These are phyloP conservation scores for Microthlaspi erraticum DNA, from an alignment of 345 rosid species.

Conservation along the genomic window DNA sequence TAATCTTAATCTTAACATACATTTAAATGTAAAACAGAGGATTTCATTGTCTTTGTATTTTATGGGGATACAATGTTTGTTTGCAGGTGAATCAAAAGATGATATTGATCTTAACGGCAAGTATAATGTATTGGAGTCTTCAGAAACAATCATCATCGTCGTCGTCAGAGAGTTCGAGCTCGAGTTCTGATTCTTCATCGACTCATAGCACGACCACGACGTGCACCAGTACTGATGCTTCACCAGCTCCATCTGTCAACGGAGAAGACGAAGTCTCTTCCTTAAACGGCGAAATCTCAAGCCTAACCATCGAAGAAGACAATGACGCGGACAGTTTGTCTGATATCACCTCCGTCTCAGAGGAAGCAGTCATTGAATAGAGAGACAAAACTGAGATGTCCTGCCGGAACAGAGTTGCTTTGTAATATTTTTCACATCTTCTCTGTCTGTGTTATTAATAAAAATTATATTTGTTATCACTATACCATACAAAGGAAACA, in stretches of 20 bases:
- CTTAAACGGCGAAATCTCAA: constrained; percentile 64
- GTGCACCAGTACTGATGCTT: constrained; percentile 56
- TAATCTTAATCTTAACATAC: constrained; percentile 1
- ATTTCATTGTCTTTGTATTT: not conserved
- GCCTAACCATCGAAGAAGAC: constrained; percentile 56
- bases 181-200: constrained; percentile 57
- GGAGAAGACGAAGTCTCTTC: constrained; percentile 84
- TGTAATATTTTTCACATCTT: constrained; percentile 29
- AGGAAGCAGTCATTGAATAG: constrained; percentile 46
- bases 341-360: constrained; percentile 62
- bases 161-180: constrained; percentile 46
- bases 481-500: not conserved
- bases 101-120: constrained; percentile 85
- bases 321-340: constrained; percentile 50
- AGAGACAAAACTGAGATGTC: not conserved
- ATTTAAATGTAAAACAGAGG: not conserved
- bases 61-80: constrained; percentile 2
- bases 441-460: constrained; percentile 32
- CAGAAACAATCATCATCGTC: constrained; percentile 54
- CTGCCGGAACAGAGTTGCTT: constrained; percentile 40
- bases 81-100: constrained; percentile 95
- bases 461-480: constrained; percentile 7
- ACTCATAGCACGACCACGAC: constrained; percentile 50
- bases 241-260: constrained; percentile 72
- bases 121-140: constrained; percentile 94